Base-by-base conservation (phyloP, 1,139 yeast genomes). In the Scheffersomyces quercinus region DNA sequence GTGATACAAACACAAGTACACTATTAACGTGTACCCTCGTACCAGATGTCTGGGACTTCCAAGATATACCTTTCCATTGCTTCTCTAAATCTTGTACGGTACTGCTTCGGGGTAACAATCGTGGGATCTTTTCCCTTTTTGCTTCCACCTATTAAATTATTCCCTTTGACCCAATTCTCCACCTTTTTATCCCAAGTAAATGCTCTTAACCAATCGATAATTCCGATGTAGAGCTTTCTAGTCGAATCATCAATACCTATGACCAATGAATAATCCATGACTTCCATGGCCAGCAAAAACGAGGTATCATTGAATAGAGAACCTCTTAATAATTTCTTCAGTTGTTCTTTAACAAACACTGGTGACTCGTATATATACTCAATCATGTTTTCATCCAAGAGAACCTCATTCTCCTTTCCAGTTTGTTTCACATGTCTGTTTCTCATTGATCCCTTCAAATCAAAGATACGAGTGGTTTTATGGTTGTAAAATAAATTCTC, bases 171-270 rank as follows among this genome's bases (percentile, higher is more conserved):
- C 99, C 99, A 95, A 62, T 96, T 90, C 62, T 95, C 99, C 20
- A 95, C 81, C 65, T 91, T 93, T 64, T 95, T 95, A 60, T 95
- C 99, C 99, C 99, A 95, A 0, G 99, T 95, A 56, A 91, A 95
- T 0, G 99, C 90, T 44, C 99, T 70, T 42, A 95, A 83, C 74
- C 96, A 95, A 64, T 95, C 98, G 52, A 93, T 93, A 37, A 95
- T 93, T 5, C 99, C 99, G 30, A 91, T 96, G 35, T 91, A 88
- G 42, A 83, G 82, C 47, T 78, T 77, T 49, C 75, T 77, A 41
- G 82, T 77, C 38, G 79, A 77, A 32, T 81, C 83, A 56, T 88
- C 95, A 39, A 95, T 88, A 0, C 98, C 99, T 49, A 95, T 85
- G 12, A 95, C 96, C 52, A 95, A 72, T 1, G 98, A 91, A 59